Evolutionary conservation across 495 filamentous ascomycete genomes (phyloP).

Genomic region (Penicillium subrubescens): DNA sequence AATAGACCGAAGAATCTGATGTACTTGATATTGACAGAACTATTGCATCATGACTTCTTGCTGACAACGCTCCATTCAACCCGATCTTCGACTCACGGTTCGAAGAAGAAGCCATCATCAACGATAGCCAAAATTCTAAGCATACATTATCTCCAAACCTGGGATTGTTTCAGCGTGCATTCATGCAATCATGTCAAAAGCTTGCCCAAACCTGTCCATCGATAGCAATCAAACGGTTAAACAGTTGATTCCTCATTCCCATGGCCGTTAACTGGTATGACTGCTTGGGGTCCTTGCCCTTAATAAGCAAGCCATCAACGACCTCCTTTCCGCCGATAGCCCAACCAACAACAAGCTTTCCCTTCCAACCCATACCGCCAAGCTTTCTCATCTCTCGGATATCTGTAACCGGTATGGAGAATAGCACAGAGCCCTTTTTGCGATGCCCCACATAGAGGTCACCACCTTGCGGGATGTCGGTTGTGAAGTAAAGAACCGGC

Average conservation of each 20-base stretch:
- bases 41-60: not conserved
- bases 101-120: not conserved
- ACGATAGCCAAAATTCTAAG: not conserved
- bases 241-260: slow-evolving; percentile 74
- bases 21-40: not conserved
- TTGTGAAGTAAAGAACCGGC: slow-evolving; percentile 46
- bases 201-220: slow-evolving; percentile 87
- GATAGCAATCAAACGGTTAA: slow-evolving; percentile 81
- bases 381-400: slow-evolving; percentile 76
- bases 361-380: slow-evolving; percentile 86
- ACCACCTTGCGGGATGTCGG: slow-evolving; percentile 35
- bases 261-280: slow-evolving; percentile 69
- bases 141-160: slow-evolving; percentile 24
- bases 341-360: slow-evolving; percentile 83
- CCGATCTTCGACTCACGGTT: not conserved
- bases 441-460: slow-evolving; percentile 42
- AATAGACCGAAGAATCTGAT: not conserved
- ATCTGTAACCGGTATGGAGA: slow-evolving; percentile 55
- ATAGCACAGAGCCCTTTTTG: slow-evolving; percentile 37
- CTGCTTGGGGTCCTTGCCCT: slow-evolving; percentile 52
- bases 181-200: slow-evolving; percentile 52
- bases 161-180: slow-evolving; percentile 25
- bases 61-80: not conserved
- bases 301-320: slow-evolving; percentile 74
- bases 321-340: slow-evolving; percentile 71